A percentile compares a stretch with the other conserved stretches of the same genome.
Conservation (phyloP, 331 rosid genomes). For the Rhamnella rubrinervis region DNA sequence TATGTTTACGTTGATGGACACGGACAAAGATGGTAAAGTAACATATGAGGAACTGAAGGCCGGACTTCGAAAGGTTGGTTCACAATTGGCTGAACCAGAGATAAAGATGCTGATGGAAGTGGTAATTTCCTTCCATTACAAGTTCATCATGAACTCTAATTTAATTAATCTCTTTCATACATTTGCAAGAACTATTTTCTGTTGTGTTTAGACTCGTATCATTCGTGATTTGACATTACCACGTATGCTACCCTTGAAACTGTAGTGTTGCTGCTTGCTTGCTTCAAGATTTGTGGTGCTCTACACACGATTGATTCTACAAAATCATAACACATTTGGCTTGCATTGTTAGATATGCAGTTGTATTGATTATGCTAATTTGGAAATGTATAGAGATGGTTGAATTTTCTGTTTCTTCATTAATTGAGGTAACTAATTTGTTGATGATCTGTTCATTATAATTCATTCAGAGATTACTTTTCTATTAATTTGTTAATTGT, state of each 20-base stretch:
- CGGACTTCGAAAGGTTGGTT: constrained; percentile 90
- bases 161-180: neutral
- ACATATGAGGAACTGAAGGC: constrained; percentile 81
- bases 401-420: too few species aligned
- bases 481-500: too few species aligned
- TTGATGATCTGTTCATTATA: too few species aligned
- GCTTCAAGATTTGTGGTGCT: too few species aligned
- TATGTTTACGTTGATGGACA: constrained; percentile 93
- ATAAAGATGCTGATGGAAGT: constrained; percentile 98
- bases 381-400: too few species aligned
- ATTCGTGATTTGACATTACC: neutral
- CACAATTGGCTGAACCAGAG: constrained; percentile 97
- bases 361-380: too few species aligned
- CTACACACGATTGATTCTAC: too few species aligned
- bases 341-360: too few species aligned
- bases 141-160: constrained; percentile 9
- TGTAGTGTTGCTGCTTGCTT: too few species aligned
- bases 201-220: neutral
- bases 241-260: neutral
- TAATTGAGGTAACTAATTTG: too few species aligned
- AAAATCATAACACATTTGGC: too few species aligned
- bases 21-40: constrained; percentile 83
- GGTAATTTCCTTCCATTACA: constrained; percentile 42
- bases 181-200: neutral
- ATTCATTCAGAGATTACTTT: too few species aligned